These are phyloP conservation scores for Colletotrichum zoysiae DNA, from an alignment of 2,329 filamentous ascomycete species.

Conservation along the genomic window DNA sequence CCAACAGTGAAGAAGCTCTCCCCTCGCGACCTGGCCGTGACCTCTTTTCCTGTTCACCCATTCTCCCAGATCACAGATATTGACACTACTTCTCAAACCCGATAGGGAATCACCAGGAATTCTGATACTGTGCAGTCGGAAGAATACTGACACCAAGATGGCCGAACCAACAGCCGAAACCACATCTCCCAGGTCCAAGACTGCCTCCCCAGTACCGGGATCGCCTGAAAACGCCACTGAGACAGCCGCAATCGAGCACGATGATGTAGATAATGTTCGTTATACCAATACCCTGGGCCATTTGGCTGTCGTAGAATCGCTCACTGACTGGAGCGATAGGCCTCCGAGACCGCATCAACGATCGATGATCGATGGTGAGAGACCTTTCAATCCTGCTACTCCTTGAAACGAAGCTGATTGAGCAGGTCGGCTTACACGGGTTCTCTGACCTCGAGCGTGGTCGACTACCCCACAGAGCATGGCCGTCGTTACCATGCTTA, in stretches of 20 bases:
- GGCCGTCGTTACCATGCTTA: conserved; percentile 41
- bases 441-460: conserved; percentile 33
- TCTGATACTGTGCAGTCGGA: background rate
- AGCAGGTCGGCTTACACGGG: conserved; percentile 29
- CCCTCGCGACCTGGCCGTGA: background rate
- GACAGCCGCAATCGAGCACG: conserved; percentile 5
- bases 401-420: background rate
- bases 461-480: conserved; percentile 38
- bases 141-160: background rate
- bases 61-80: background rate
- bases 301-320: background rate
- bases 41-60: background rate
- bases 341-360: conserved; percentile 11
- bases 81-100: background rate
- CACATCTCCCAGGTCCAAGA: background rate
- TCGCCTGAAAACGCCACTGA: background rate
- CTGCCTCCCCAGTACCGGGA: background rate
- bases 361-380: conserved; percentile 24
- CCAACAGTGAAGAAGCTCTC: background rate
- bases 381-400: fast-evolving
- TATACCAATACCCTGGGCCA: background rate
- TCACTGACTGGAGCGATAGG: background rate
- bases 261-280: conserved; percentile 6
- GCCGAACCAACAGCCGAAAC: background rate
- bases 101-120: background rate